A percentile compares a stretch with the other conserved stretches of the same genome.
Conservation (phyloP, 2,329 filamentous ascomycete genomes). For the Aureobasidium lini region DNA sequence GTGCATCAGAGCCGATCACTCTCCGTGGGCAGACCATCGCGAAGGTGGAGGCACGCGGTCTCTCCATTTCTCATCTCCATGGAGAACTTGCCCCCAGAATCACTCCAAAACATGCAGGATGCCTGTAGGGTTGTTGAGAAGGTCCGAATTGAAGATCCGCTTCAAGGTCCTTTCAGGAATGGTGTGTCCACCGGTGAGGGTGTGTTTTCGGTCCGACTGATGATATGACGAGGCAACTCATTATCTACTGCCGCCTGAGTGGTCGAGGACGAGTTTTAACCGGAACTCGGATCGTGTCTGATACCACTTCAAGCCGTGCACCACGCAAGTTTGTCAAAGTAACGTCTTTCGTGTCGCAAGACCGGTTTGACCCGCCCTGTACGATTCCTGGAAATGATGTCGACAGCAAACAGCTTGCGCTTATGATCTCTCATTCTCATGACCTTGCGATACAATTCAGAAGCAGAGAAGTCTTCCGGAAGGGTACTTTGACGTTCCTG, state of each 20-base stretch:
- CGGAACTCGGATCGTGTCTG: constrained; percentile 1
- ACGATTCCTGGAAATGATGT: background rate
- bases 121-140: background rate
- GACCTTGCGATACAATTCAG: background rate
- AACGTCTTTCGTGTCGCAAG: constrained; percentile 1
- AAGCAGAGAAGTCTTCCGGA: background rate
- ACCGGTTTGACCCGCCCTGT: background rate
- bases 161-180: background rate
- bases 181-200: background rate
- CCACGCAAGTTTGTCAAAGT: background rate
- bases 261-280: background rate
- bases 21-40: constrained; percentile 7
- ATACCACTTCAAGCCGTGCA: constrained; percentile 8
- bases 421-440: background rate
- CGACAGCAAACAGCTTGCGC: background rate
- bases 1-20: background rate
- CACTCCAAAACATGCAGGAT: background rate
- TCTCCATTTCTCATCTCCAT: constrained; percentile 12
- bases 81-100: background rate
- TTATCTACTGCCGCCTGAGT: background rate
- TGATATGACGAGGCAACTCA: background rate
- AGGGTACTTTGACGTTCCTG: background rate
- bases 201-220: constrained; percentile 8
- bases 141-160: constrained; percentile 10
- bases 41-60: constrained; percentile 2